phyloP scores from a whole-genome alignment of 225 moss, liverwort and hornwort species.

The Pleurozium schreberi region DNA sequence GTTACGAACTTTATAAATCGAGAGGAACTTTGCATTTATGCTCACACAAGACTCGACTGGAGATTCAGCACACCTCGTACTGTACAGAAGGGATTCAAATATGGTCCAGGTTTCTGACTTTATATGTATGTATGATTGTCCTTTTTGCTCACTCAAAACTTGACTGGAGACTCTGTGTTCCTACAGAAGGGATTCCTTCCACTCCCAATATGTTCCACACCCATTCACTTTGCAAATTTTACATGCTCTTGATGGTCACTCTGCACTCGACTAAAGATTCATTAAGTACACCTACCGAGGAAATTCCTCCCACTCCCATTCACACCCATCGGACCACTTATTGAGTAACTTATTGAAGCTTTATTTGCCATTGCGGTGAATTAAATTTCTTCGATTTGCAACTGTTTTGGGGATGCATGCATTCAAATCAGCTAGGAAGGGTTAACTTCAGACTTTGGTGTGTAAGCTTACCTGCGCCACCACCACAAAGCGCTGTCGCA shows the following conservation, averaged over 20 bases:
- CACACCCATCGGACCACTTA: background rate
- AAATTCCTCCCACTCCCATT: background rate
- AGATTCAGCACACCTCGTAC: background rate
- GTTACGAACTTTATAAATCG: too few species aligned
- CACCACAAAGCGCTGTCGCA: slow-evolving; percentile 30
- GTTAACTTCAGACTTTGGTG: background rate
- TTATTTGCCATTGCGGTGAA: background rate
- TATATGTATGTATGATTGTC: background rate
- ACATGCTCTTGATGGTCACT: background rate
- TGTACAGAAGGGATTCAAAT: too few species aligned
- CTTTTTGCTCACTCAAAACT: background rate
- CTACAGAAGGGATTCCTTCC: background rate
- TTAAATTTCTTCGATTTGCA: background rate
- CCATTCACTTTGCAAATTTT: background rate
- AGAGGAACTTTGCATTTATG: too few species aligned
- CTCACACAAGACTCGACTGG: background rate
- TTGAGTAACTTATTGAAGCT: background rate
- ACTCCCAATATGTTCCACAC: background rate
- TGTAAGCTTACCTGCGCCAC: slow-evolving; percentile 13
- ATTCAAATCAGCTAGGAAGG: background rate
- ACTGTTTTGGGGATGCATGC: background rate
- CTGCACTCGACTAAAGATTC: background rate
- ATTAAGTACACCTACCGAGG: background rate
- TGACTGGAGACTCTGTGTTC: background rate
- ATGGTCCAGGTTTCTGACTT: background rate